Conservation (phyloP, 2,329 filamentous ascomycete species). For the Aspergillus ibericus region DNA sequence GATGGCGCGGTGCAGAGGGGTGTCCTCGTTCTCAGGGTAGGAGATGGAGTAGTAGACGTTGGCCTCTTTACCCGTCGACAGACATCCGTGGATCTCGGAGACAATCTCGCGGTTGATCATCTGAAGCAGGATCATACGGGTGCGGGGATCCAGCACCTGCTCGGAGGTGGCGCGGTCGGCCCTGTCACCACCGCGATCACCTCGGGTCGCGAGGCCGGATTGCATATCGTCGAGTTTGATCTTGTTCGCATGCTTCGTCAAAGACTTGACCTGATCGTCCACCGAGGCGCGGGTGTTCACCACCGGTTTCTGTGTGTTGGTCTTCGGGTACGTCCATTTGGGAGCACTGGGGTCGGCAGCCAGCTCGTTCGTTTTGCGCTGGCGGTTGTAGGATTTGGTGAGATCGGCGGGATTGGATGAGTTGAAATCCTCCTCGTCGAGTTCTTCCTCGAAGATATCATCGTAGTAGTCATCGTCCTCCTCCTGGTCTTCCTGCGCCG, state of each 20-base stretch:
- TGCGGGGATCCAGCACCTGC: conserved; percentile 89
- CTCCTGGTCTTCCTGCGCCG: conserved; percentile 43
- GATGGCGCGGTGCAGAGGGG: conserved; percentile 74
- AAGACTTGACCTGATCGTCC: conserved; percentile 83
- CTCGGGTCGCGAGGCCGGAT: conserved; percentile 53
- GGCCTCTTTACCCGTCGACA: conserved; percentile 96
- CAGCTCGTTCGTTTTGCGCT: conserved; percentile 65
- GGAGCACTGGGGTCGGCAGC: conserved; percentile 50
- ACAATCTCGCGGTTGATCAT: conserved; percentile 92
- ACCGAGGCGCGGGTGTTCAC: conserved; percentile 77
- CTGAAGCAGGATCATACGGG: conserved; percentile 91
- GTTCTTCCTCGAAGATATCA: conserved; percentile 56
- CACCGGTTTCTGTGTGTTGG: conserved; percentile 74
- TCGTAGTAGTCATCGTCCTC: conserved; percentile 64
- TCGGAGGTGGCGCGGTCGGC: conserved; percentile 91
- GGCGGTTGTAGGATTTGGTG: conserved; percentile 86
- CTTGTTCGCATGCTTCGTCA: conserved; percentile 82
- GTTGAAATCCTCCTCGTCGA: conserved; percentile 57
- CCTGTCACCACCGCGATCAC: conserved; percentile 63
- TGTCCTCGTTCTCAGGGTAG: conserved; percentile 51
- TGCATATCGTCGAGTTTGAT: conserved; percentile 71
- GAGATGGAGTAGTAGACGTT: conserved; percentile 93
- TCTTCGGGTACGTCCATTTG: conserved; percentile 62
- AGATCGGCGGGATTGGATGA: conserved; percentile 65
- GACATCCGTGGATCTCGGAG: conserved; percentile 87